Evolutionary conservation across 2,329 filamentous ascomycete genomes (phyloP).

Genomic region (Ceratocystis albifundus): DNA sequence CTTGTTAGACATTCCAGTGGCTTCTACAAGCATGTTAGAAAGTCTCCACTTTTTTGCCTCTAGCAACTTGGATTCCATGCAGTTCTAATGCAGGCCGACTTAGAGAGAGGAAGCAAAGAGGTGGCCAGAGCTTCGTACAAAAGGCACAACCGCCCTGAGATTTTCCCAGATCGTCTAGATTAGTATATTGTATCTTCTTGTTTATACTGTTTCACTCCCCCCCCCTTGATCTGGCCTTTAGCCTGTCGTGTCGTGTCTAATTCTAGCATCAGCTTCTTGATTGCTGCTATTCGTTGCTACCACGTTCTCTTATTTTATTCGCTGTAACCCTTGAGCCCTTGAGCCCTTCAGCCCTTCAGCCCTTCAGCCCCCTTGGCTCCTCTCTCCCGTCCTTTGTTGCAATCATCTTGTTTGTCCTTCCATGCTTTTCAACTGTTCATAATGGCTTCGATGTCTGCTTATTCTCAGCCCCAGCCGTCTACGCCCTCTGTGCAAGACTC

Average conservation of each 20-base stretch:
- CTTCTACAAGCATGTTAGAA: background rate
- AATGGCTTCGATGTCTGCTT: conserved; percentile 17
- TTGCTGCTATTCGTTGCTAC: background rate
- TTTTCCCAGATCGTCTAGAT: background rate
- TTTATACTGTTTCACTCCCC: background rate
- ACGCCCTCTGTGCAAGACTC: conserved; percentile 11
- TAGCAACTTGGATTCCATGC: background rate
- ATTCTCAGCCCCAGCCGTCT: conserved; percentile 13
- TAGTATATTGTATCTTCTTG: background rate
- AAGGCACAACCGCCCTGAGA: background rate
- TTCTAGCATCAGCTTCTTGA: background rate
- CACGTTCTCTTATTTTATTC: background rate
- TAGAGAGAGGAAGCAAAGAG: background rate
- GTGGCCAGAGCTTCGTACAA: conserved; percentile 18
- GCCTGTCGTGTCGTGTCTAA: too few relatives aligned
- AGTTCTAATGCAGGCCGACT: conserved; percentile 1
- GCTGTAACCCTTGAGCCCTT: background rate
- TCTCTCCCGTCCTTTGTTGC: background rate
- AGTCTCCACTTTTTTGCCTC: conserved; percentile 14
- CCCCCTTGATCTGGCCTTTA: background rate
- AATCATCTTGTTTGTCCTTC: background rate
- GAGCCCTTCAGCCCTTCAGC: background rate
- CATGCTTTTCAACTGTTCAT: background rate
- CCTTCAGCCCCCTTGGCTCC: background rate
- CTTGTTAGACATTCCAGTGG: conserved; percentile 2